Evolutionary conservation across 768 basidiomycete species (phyloP).

Genomic region (Suillus plorans): DNA sequence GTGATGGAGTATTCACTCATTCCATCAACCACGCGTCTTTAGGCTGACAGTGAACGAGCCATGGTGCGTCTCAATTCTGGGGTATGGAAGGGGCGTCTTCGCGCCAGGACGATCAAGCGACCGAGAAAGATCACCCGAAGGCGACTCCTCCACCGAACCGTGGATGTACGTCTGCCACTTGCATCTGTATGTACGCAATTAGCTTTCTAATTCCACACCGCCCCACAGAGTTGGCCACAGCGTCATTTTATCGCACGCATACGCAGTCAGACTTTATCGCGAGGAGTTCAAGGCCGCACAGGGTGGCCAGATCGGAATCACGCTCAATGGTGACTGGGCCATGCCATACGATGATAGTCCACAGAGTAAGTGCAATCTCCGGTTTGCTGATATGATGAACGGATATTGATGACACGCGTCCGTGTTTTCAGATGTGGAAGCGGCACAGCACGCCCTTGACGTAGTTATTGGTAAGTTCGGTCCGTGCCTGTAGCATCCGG

Average conservation of each 20-base stretch:
- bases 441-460: slow-evolving; percentile 72
- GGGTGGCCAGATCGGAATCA: slow-evolving; percentile 74
- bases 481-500: slow-evolving; percentile 24
- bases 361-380: slow-evolving; percentile 49
- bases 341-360: slow-evolving; percentile 70
- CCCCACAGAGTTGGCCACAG: slow-evolving; percentile 61
- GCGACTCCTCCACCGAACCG: slow-evolving; percentile 64
- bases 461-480: slow-evolving; percentile 61
- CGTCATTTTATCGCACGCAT: slow-evolving; percentile 68
- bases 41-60: slow-evolving; percentile 80
- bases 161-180: slow-evolving; percentile 54
- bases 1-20: slow-evolving; percentile 12
- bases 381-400: not conserved
- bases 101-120: slow-evolving; percentile 71
- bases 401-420: slow-evolving; percentile 4
- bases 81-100: slow-evolving; percentile 71
- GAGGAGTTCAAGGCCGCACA: slow-evolving; percentile 62
- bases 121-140: slow-evolving; percentile 55
- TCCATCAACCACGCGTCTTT: slow-evolving; percentile 18
- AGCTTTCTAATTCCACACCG: slow-evolving; percentile 3
- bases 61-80: slow-evolving; percentile 67
- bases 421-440: slow-evolving; percentile 51
- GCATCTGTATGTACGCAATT: not conserved
- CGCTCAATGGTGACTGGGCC: slow-evolving; percentile 74
- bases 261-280: slow-evolving; percentile 65